A percentile compares a stretch with the other conserved stretches of the same genome.
Conservation (phyloP, 345 rosid species). For the Arabis hirsuta region DNA sequence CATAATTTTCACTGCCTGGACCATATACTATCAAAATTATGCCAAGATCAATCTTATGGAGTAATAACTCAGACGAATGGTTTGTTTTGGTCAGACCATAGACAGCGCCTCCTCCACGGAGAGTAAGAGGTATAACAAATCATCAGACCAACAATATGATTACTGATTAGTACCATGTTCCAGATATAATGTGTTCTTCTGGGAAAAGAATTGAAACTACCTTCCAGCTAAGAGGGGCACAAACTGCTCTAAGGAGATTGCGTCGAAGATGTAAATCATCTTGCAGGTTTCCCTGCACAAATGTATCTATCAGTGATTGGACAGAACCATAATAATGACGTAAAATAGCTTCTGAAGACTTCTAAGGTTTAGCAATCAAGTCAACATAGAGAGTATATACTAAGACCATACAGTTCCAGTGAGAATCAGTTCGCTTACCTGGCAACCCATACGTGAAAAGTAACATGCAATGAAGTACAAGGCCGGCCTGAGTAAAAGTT, state of each 20-base stretch:
- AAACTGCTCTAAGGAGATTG: slow-evolving; percentile 65
- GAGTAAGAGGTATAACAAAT: slow-evolving; percentile 29
- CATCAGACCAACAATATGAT: slow-evolving; percentile 16
- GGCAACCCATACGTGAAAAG: slow-evolving; percentile 82
- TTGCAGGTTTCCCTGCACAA: slow-evolving; percentile 73
- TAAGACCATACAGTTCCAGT: slow-evolving; percentile 19
- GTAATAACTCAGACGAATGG: slow-evolving; percentile 4
- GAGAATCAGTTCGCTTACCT: slow-evolving; percentile 59
- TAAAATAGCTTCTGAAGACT: slow-evolving; percentile 28
- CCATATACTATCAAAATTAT: slow-evolving; percentile 5
- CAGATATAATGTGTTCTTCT: slow-evolving; percentile 12
- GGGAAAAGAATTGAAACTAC: slow-evolving; percentile 47
- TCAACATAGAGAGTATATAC: slow-evolving; percentile 25
- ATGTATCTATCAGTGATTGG: slow-evolving; percentile 11
- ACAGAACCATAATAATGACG: slow-evolving; percentile 7
- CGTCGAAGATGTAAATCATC: slow-evolving; percentile 80
- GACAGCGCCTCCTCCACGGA: slow-evolving; percentile 12
- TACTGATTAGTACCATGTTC: slow-evolving; percentile 2
- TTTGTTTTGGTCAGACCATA: slow-evolving; percentile 26
- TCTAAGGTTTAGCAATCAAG: slow-evolving; percentile 6
- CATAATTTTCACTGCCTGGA: slow-evolving; percentile 20
- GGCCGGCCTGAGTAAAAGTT: slow-evolving; percentile 64
- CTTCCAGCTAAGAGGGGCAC: slow-evolving; percentile 65
- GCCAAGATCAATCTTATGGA: slow-evolving; percentile 15
- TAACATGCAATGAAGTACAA: slow-evolving; percentile 80